Evolutionary conservation across 2,329 filamentous ascomycete genomes (phyloP).

Genomic region (Penicillium sp.): DNA sequence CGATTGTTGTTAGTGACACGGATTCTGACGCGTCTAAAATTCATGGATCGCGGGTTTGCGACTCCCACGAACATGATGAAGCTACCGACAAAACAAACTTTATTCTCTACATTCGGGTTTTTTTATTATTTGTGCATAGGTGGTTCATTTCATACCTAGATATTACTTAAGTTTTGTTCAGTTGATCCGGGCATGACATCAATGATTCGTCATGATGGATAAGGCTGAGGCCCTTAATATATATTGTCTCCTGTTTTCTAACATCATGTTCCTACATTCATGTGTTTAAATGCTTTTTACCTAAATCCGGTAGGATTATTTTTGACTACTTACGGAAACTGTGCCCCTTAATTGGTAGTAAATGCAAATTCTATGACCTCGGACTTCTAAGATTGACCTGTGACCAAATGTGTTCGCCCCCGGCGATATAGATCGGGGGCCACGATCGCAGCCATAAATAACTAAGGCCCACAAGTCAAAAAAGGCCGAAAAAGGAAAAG

Average conservation of each 20-base stretch:
- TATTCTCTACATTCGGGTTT: neutral
- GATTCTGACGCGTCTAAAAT: slow-evolving; percentile 3
- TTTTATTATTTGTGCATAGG: neutral
- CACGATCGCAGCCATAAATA: neutral
- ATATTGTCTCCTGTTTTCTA: too few species aligned
- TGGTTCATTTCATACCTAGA: too few species aligned
- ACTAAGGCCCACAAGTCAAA: neutral
- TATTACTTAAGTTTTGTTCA: too few species aligned
- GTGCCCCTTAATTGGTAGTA: too few species aligned
- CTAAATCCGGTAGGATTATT: too few species aligned
- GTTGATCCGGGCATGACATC: too few species aligned
- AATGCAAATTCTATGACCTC: too few species aligned
- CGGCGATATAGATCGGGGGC: neutral
- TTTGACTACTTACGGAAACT: too few species aligned
- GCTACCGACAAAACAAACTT: neutral
- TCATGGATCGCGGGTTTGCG: neutral
- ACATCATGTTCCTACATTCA: too few species aligned
- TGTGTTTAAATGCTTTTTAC: too few species aligned
- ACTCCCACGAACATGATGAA: neutral
- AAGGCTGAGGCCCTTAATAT: too few species aligned
- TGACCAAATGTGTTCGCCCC: neutral
- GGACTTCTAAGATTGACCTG: neutral
- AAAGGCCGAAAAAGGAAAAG: neutral
- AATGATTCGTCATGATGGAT: too few species aligned
- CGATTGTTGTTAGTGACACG: neutral